A percentile compares a stretch with the other conserved stretches of the same genome.
Evolutionary conservation across 441 rosid genomes (phyloP).

Genomic region (Croton laevigatus): DNA sequence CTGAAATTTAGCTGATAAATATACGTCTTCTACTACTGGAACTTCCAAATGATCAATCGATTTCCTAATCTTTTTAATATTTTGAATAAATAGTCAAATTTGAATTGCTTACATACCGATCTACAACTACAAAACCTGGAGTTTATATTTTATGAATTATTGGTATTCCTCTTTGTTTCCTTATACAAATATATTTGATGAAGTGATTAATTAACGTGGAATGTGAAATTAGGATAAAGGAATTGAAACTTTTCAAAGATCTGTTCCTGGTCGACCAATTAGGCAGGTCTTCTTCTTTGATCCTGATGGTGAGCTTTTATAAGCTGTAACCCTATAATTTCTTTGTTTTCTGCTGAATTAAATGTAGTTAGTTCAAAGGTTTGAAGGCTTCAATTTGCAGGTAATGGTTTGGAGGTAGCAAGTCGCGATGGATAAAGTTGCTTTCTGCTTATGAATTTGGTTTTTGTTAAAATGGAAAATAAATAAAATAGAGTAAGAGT

Average conservation of each 20-base stretch:
- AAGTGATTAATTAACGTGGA: not conserved
- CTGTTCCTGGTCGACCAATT: constrained; percentile 61
- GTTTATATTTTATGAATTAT: not conserved
- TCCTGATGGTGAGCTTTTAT: constrained; percentile 65
- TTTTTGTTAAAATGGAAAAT: not conserved
- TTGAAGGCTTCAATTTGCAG: constrained; percentile 34
- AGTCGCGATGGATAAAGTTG: constrained; percentile 39
- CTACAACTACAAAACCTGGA: not conserved
- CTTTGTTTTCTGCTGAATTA: not conserved
- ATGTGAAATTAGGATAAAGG: constrained; percentile 58
- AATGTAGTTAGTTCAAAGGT: not conserved
- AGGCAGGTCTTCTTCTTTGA: constrained; percentile 90
- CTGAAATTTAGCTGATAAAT: not conserved
- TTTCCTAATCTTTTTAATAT: no score
- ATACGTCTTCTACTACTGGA: not conserved
- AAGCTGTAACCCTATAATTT: not conserved
- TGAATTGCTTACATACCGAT: not conserved
- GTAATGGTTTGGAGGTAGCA: constrained; percentile 87
- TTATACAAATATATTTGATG: not conserved
- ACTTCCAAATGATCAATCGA: no score
- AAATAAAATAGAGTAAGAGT: not conserved
- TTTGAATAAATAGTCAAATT: not conserved
- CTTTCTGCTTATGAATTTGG: not conserved
- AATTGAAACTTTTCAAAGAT: constrained; percentile 60
- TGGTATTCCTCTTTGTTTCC: not conserved